Evolutionary conservation across 345 rosid species (phyloP).

Genomic region (Carallia brachiata): DNA sequence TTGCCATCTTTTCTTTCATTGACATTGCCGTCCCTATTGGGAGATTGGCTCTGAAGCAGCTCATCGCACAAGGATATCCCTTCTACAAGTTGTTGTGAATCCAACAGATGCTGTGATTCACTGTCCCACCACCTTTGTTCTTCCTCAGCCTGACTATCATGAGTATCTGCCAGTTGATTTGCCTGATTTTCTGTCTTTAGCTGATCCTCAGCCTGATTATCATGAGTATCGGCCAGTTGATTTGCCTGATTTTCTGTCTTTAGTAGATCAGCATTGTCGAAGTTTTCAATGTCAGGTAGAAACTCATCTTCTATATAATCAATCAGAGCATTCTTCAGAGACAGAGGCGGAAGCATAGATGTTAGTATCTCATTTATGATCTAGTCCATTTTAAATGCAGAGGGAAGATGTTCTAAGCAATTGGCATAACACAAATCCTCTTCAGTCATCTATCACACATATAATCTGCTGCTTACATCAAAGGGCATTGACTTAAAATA

Average conservation of each 20-base stretch:
- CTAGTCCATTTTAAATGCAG: background rate
- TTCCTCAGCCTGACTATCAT: constrained; percentile 51
- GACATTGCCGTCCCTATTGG: constrained; percentile 46
- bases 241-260: constrained; percentile 23
- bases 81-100: constrained; percentile 93
- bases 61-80: constrained; percentile 84
- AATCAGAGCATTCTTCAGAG: constrained; percentile 34
- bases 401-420: background rate
- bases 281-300: constrained; percentile 38
- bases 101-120: constrained; percentile 64
- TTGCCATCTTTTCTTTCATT: constrained; percentile 39
- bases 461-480: background rate
- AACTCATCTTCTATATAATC: constrained; percentile 42
- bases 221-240: constrained; percentile 32
- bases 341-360: constrained; percentile 8
- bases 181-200: constrained; percentile 20
- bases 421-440: background rate
- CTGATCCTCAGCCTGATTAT: constrained; percentile 19
- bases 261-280: constrained; percentile 20
- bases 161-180: constrained; percentile 27
- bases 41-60: constrained; percentile 75
- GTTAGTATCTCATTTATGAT: constrained; percentile 15
- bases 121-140: constrained; percentile 76
- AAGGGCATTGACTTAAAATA: background rate
- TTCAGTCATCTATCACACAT: background rate